Percentiles rank a stretch among this genome's conserved stretches.
Evolutionary conservation across 257 asterid species (phyloP).

Genomic region (Solanum tacnaense): DNA sequence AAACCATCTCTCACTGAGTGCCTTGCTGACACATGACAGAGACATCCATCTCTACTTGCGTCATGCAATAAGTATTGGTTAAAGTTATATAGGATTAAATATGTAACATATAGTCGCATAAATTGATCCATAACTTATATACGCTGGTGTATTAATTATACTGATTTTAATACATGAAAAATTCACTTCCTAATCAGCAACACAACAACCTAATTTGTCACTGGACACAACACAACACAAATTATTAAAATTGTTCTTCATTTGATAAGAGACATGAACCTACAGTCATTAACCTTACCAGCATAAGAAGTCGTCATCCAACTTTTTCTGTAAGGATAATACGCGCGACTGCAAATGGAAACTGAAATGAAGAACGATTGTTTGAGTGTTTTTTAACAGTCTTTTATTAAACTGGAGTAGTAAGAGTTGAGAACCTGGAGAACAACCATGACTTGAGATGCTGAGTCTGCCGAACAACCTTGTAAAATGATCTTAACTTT

Average conservation of each 20-base stretch:
- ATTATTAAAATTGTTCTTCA: not conserved
- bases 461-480: constrained; percentile 14
- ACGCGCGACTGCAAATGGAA: constrained; percentile 18
- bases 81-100: too few relatives aligned
- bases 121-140: too few relatives aligned
- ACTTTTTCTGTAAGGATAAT: constrained; percentile 17
- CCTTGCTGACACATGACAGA: constrained; percentile 40
- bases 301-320: constrained; percentile 17
- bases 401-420: not conserved
- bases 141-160: too few relatives aligned
- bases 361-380: constrained; percentile 1
- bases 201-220: too few relatives aligned
- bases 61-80: constrained; percentile 26
- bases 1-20: constrained; percentile 50
- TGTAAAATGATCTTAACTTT: not conserved
- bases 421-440: constrained; percentile 15
- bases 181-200: too few relatives aligned
- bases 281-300: constrained; percentile 3
- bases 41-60: constrained; percentile 37
- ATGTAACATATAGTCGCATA: too few relatives aligned
- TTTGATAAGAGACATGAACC: not conserved
- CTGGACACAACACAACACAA: too few relatives aligned
- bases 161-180: too few relatives aligned
- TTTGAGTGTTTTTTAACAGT: not conserved
- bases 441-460: constrained; percentile 9